Evolutionary conservation across 2,329 filamentous ascomycete genomes (phyloP), one percentile per base, ranked within the genome.

Genomic region (Verticillium nonalfalfae): DNA sequence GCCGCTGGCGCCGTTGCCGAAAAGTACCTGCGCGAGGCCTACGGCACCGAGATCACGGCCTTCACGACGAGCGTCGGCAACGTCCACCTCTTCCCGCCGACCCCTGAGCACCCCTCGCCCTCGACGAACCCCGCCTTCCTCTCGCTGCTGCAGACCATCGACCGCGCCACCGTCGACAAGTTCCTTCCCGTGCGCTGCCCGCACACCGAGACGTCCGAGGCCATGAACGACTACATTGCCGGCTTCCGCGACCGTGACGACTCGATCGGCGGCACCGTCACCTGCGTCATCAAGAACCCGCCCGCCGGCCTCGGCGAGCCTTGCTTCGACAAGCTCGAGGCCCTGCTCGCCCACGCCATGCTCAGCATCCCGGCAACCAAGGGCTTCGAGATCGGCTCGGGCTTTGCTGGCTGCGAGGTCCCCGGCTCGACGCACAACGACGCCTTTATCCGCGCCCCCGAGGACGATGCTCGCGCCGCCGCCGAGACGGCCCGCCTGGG

Each of bases 261-360:
- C 79, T 94, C 90, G 78, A 97, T 96, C 67, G 95, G 95, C 62
- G 95, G 95, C 64, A 96, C 92, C 13, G 93, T 98, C 18, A 97
- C 93, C 56, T 98, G 94, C 70, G 90, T 98, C 45, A 93, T 98
- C 71, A 86, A 90, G 66, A 94, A 96, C 71, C 86, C 87, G 7
- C 95, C 94, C 34, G 84, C 86, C 50, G 94, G 94, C 0, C 84
- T 98, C 2, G 95, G 95, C 63, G 95, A 98, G 81, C 95, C 94
- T 1, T 90, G 87, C 75, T 98, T 99, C 75, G 91, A 96, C 76
- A 98, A 98, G 81, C 83, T 98, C 55, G 93, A 99, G 80, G 95
- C 95, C 7, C 86, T 85, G 73, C 86, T 99, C 56, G 93, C 87
- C 33, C 94, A 98, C 72, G 95, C 91, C 58, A 98, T 99, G 91